Evolutionary conservation across 2,329 filamentous ascomycete genomes (phyloP).

Genomic region (Neofusicoccum cordaticola): DNA sequence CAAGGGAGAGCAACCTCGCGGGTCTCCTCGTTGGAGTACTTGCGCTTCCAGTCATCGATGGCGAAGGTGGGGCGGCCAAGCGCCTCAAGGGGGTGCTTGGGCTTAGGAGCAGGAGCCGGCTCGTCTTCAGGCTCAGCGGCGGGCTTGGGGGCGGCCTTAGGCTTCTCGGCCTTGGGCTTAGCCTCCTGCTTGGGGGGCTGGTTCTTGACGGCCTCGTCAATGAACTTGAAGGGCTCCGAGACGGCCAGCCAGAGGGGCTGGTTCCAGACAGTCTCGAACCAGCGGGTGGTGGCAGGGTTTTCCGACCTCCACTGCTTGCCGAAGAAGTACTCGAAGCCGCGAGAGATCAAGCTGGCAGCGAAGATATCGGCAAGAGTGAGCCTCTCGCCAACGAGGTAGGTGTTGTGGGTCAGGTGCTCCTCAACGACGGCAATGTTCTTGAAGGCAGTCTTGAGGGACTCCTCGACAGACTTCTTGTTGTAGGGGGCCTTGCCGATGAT

Average conservation of each 20-base stretch:
- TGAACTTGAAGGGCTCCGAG: slow-evolving; percentile 69
- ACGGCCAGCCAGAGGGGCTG: slow-evolving; percentile 87
- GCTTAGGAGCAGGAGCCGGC: slow-evolving; percentile 68
- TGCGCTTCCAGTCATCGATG: slow-evolving; percentile 97
- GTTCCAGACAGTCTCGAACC: slow-evolving; percentile 92
- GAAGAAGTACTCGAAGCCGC: slow-evolving; percentile 91
- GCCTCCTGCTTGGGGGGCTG: slow-evolving; percentile 68
- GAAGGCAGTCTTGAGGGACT: slow-evolving; percentile 65
- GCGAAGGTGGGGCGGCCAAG: slow-evolving; percentile 76
- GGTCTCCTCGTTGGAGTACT: slow-evolving; percentile 95
- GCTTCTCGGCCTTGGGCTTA: slow-evolving; percentile 65
- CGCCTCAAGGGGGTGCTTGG: slow-evolving; percentile 92
- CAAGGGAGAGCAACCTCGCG: slow-evolving; percentile 79
- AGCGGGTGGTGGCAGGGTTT: slow-evolving; percentile 84
- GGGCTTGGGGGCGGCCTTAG: slow-evolving; percentile 51
- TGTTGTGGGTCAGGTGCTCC: slow-evolving; percentile 86
- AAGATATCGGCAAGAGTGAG: slow-evolving; percentile 96
- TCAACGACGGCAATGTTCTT: slow-evolving; percentile 73
- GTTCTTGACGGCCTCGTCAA: slow-evolving; percentile 77
- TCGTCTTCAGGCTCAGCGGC: slow-evolving; percentile 62
- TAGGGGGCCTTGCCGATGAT: slow-evolving; percentile 78
- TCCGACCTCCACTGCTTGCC: slow-evolving; percentile 82
- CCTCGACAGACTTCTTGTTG: slow-evolving; percentile 97
- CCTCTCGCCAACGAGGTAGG: slow-evolving; percentile 96
- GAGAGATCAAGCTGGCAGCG: slow-evolving; percentile 71